A percentile compares a stretch with the other conserved stretches of the same genome.
Evolutionary conservation across 2,329 filamentous ascomycete species (phyloP).

Genomic region (Ceratocystis colombiana): DNA sequence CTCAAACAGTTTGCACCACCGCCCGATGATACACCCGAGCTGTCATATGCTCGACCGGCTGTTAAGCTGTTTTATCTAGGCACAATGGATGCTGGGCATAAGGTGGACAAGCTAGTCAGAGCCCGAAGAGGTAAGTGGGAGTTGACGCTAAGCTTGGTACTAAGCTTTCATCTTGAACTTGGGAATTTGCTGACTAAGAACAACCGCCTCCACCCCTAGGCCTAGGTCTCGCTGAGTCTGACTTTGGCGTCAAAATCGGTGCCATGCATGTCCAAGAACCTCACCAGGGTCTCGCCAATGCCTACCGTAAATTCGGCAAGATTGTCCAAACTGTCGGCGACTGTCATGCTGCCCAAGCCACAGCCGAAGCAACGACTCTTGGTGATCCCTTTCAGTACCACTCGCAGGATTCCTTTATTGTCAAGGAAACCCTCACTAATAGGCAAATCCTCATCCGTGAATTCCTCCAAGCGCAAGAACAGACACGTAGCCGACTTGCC

Average conservation of each 20-base stretch:
- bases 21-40: slow-evolving; percentile 90
- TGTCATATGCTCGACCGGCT: slow-evolving; percentile 76
- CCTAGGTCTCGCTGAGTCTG: slow-evolving; percentile 80
- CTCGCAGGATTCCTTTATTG: slow-evolving; percentile 90
- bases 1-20: slow-evolving; percentile 97
- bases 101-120: slow-evolving; percentile 90
- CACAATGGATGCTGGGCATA: slow-evolving; percentile 94
- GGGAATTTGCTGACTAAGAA: slow-evolving; percentile 25
- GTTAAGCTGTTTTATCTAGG: slow-evolving; percentile 95
- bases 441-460: slow-evolving; percentile 93
- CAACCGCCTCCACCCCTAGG: slow-evolving; percentile 43
- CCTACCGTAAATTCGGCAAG: slow-evolving; percentile 90
- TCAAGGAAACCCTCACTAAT: slow-evolving; percentile 96
- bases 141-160: neutral
- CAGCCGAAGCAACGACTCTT: slow-evolving; percentile 87
- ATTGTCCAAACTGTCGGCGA: slow-evolving; percentile 89
- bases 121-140: slow-evolving; percentile 63
- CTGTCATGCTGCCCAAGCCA: slow-evolving; percentile 91
- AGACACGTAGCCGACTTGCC: slow-evolving; percentile 68
- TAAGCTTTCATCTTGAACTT: too few relatives aligned
- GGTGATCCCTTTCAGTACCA: slow-evolving; percentile 92
- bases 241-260: slow-evolving; percentile 83
- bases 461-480: slow-evolving; percentile 80
- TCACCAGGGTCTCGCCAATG: slow-evolving; percentile 75
- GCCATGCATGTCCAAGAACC: slow-evolving; percentile 83